Evolutionary conservation across 192 early-diverging fungal species (phyloP).

Genomic region (Backusella circina): DNA sequence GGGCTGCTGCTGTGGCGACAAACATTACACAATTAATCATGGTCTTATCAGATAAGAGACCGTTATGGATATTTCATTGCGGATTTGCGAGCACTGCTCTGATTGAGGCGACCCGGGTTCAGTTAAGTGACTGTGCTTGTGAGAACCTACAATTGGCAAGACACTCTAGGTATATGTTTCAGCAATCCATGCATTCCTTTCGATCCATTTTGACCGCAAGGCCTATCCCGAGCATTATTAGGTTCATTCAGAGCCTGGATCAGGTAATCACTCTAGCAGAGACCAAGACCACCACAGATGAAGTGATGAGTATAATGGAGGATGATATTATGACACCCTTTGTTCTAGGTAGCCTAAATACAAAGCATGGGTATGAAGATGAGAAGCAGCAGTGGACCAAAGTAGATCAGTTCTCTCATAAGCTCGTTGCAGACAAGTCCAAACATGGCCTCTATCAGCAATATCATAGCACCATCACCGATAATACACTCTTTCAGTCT

Average conservation of each 20-base stretch:
- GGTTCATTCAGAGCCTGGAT: neutral
- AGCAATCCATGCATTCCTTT: constrained; percentile 13
- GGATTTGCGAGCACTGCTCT: neutral
- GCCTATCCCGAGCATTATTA: neutral
- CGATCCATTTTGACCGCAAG: neutral
- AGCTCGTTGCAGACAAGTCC: neutral
- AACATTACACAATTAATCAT: constrained; percentile 19
- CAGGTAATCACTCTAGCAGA: neutral
- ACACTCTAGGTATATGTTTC: constrained; percentile 24
- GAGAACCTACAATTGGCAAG: neutral
- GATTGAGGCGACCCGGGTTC: neutral
- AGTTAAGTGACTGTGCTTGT: constrained; percentile 1
- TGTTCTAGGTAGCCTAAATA: constrained; percentile 5
- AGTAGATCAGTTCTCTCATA: neutral
- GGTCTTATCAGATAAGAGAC: neutral
- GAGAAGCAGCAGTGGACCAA: constrained; percentile 5
- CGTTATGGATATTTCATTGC: neutral
- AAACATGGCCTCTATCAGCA: neutral
- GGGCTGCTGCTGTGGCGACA: constrained; percentile 12
- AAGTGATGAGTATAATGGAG: neutral
- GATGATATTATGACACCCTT: constrained; percentile 10
- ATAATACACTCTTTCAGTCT: neutral
- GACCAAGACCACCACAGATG: neutral
- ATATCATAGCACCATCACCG: neutral
- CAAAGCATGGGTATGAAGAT: neutral